Percentiles rank a stretch among this genome's conserved stretches.
These are phyloP conservation scores for Akanthomyces uredinophilus DNA, from an alignment of 2,329 filamentous ascomycete genomes.

Conservation along the genomic window DNA sequence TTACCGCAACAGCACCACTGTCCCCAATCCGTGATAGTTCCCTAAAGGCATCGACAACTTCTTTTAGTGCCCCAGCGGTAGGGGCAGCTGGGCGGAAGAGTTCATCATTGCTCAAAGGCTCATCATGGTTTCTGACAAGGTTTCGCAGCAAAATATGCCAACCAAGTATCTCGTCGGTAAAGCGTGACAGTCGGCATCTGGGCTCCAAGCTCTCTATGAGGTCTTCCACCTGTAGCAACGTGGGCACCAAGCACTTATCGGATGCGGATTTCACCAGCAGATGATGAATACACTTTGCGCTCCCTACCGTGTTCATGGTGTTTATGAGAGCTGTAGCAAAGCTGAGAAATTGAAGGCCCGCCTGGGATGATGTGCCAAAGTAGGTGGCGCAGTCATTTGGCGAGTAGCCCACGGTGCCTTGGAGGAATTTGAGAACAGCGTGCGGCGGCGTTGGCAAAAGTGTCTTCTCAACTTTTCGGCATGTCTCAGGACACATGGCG, in stretches of 20 bases:
- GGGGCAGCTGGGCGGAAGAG: background rate
- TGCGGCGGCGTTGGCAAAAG: constrained; percentile 16
- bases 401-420: background rate
- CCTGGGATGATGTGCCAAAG: background rate
- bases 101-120: too few species aligned
- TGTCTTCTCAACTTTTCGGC: constrained; percentile 17
- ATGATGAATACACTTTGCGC: background rate
- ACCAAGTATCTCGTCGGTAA: background rate
- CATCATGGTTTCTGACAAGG: background rate
- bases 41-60: background rate
- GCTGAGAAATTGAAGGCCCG: constrained; percentile 18
- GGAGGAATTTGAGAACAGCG: background rate
- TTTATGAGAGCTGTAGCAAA: constrained; percentile 16
- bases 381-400: background rate
- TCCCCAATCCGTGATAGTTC: background rate
- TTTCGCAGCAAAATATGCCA: background rate
- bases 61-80: background rate
- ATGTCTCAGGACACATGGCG: constrained; percentile 20
- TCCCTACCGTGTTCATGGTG: constrained; percentile 5
- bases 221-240: background rate
- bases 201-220: background rate
- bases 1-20: background rate
- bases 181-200: background rate
- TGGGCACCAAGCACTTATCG: background rate
- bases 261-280: background rate